Conservation (phyloP, 257 asterid genomes). For the Solanum appendiculatum region DNA sequence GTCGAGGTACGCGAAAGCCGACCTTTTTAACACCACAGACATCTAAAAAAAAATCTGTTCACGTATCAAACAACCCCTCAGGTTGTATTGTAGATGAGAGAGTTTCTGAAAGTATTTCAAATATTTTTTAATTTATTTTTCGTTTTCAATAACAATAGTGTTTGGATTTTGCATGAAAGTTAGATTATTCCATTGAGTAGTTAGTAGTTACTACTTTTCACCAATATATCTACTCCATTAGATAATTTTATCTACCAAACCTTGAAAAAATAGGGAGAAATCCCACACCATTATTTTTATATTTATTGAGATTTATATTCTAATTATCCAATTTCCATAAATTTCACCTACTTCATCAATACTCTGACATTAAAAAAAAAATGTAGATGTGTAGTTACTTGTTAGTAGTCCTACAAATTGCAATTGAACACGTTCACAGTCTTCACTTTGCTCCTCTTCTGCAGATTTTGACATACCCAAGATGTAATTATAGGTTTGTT, state of each 20-base stretch:
- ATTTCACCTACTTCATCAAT: neutral
- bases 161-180: neutral
- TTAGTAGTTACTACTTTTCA: neutral
- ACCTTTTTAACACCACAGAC: too few species aligned
- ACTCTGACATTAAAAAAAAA: neutral
- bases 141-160: neutral
- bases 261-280: neutral
- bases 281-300: neutral
- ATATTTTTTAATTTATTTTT: neutral
- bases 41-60: too few species aligned
- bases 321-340: neutral
- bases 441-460: neutral
- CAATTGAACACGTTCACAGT: neutral
- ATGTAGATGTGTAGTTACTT: neutral
- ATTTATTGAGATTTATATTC: neutral
- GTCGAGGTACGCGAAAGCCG: too few species aligned
- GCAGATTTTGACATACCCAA: neutral
- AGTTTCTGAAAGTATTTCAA: neutral
- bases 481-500: neutral
- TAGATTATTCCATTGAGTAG: neutral
- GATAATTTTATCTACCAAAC: neutral
- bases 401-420: neutral
- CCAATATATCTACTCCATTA: neutral
- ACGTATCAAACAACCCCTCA: neutral
- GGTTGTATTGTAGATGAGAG: neutral